Evolutionary conservation across 352 stramenopile genomes (phyloP).

Genomic region (Phytophthora multivora): DNA sequence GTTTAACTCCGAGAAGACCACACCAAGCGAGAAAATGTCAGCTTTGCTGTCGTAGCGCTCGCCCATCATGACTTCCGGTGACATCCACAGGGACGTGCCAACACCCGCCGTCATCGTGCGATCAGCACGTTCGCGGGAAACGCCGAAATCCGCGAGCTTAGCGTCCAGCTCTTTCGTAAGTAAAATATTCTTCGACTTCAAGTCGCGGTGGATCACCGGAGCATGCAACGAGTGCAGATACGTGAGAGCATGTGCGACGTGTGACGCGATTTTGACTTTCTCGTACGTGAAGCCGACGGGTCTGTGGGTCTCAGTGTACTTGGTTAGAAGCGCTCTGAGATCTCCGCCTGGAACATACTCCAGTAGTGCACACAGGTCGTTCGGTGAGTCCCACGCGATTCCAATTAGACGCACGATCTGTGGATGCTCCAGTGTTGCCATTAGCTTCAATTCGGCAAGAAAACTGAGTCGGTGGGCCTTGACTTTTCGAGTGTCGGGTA

Average conservation of each 20-base stretch:
- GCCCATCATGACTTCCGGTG: background rate
- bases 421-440: slow-evolving; percentile 35
- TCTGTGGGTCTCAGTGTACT: background rate
- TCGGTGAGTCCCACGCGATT: slow-evolving; percentile 40
- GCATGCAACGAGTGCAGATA: slow-evolving; percentile 38
- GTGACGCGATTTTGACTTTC: slow-evolving; percentile 41
- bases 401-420: slow-evolving; percentile 46
- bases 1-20: background rate
- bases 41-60: background rate
- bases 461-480: slow-evolving; percentile 21
- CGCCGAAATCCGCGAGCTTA: background rate
- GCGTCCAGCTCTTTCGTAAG: background rate
- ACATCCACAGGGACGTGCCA: background rate
- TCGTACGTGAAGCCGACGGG: slow-evolving; percentile 21
- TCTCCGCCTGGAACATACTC: slow-evolving; percentile 44
- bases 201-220: slow-evolving; percentile 31
- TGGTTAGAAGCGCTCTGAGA: slow-evolving; percentile 23
- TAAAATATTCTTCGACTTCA: slow-evolving; percentile 5
- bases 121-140: background rate
- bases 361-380: slow-evolving; percentile 39
- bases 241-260: slow-evolving; percentile 37
- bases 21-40: background rate
- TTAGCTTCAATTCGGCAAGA: slow-evolving; percentile 23
- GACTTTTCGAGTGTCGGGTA: slow-evolving; percentile 9
- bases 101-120: background rate